Base-by-base conservation (phyloP, 768 basidiomycete genomes). In the Tricholoma sp. region DNA sequence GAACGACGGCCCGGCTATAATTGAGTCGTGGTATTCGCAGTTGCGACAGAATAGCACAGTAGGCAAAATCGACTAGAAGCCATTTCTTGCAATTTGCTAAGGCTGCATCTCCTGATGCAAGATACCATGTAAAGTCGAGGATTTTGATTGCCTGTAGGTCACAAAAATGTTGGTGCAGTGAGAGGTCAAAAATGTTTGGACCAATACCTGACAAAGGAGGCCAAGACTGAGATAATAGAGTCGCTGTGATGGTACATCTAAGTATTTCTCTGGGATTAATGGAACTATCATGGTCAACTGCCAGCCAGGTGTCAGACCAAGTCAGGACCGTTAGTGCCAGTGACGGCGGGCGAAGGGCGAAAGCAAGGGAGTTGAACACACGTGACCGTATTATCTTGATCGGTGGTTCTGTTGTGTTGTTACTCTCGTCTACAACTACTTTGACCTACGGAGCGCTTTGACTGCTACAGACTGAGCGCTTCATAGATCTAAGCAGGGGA, bases 181-280 rank as follows among this genome's bases (percentile, higher is more conserved):
- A 55, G 42, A 36, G 54, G 13, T 45, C 29, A 18, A 50, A 11
- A 34, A 33, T 3, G 8, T 18, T 48, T 24, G 13, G 29, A 37
- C 44, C 50, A 41, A 45, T 59, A 89, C 92, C 79, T 94, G 92
- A 33, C 89, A 76, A 2, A 93, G 75, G 39, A 85, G 79, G 7
- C 86, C 89, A 24, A 93, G 71, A 58, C 91, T 88, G 44, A 91
- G 75, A 59, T 81, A 80, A 64, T 94, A 91, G 6, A 90, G 79
- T 50, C 94, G 79, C 67, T 93, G 90, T 13, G 90, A 86, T 18
- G 90, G 89, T 4, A 85, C 75, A 65, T 90, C 88, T 31, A 94
- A 61, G 65, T 84, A 84, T 55, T 77, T 80, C 69, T 91, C 87
- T 31, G 91, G 82, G 51, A 96, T 84, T 36, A 89, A 74, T 42